Evolutionary conservation across 129 eudicot species (phyloP).

Genomic region (Heracleum sosnowskyi): DNA sequence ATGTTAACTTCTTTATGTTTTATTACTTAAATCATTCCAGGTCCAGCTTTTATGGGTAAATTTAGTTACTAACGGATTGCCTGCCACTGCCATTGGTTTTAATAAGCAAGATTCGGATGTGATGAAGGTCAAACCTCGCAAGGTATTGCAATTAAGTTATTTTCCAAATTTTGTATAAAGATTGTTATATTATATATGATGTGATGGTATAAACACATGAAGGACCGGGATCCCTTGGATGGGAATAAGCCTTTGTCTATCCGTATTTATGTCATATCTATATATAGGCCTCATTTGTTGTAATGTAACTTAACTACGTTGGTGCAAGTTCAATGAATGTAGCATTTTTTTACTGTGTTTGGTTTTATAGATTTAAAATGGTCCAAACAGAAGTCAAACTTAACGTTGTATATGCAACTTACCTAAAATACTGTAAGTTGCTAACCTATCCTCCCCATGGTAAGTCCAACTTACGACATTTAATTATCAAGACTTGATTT

Average conservation of each 20-base stretch:
- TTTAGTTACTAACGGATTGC: constrained; percentile 95
- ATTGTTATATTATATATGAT: not conserved
- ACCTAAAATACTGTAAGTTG: not conserved
- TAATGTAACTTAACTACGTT: not conserved
- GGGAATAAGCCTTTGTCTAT: not conserved
- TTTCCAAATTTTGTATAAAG: not conserved
- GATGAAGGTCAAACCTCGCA: constrained; percentile 96
- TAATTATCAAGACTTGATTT: not conserved
- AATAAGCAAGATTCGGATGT: constrained; percentile 99
- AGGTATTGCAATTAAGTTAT: constrained; percentile 34
- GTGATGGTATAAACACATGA: not conserved
- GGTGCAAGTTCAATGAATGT: not conserved
- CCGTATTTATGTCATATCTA: not conserved
- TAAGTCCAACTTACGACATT: not conserved
- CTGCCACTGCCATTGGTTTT: constrained; percentile 99
- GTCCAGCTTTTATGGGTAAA: constrained; percentile 99
- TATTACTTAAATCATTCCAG: constrained; percentile 28
- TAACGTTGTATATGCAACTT: not conserved
- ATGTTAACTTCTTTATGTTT: not conserved
- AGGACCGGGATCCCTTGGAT: not conserved
- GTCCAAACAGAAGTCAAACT: not conserved
- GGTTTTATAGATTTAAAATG: not conserved
- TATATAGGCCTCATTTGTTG: not conserved
- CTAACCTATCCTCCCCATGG: not conserved
- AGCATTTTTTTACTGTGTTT: not conserved